phyloP scores from a whole-genome alignment of 352 stramenopile genomes.

The Phytophthora cajani region DNA sequence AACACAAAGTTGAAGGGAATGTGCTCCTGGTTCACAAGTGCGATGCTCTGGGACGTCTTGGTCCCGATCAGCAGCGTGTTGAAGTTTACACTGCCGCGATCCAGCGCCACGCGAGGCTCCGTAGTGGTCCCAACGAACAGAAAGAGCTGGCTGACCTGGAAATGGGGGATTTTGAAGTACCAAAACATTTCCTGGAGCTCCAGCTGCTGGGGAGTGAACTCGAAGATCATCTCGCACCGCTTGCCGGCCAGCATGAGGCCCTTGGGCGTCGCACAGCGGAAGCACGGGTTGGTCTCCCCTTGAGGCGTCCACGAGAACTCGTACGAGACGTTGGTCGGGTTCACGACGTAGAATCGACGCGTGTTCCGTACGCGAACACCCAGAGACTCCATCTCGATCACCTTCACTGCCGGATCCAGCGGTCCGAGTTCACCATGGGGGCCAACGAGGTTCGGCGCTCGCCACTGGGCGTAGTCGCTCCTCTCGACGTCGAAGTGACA shows the following conservation, averaged over 20 bases:
- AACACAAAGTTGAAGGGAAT: constrained; percentile 96
- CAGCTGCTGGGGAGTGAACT: constrained; percentile 93
- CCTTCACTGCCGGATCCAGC: constrained; percentile 86
- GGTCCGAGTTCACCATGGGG: constrained; percentile 83
- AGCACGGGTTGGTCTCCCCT: constrained; percentile 77
- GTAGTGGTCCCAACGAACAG: constrained; percentile 92
- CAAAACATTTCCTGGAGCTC: constrained; percentile 93
- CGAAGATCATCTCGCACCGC: constrained; percentile 96
- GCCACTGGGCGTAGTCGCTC: constrained; percentile 87
- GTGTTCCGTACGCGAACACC: constrained; percentile 93
- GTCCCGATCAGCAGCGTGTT: constrained; percentile 91
- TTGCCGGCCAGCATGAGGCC: constrained; percentile 94
- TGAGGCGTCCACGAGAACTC: constrained; percentile 93
- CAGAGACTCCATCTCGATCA: constrained; percentile 94
- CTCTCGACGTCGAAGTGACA: constrained; percentile 94
- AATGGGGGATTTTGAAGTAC: constrained; percentile 89
- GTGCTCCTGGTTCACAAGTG: constrained; percentile 93
- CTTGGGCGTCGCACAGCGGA: constrained; percentile 90
- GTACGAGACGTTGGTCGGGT: constrained; percentile 94
- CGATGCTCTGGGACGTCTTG: constrained; percentile 85
- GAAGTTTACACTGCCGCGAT: constrained; percentile 92
- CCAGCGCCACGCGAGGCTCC: constrained; percentile 90
- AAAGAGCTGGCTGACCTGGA: constrained; percentile 92
- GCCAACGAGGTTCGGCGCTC: constrained; percentile 72
- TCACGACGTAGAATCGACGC: constrained; percentile 93